phyloP scores from a whole-genome alignment of 495 filamentous ascomycete genomes.

The Parmelia sp. region DNA sequence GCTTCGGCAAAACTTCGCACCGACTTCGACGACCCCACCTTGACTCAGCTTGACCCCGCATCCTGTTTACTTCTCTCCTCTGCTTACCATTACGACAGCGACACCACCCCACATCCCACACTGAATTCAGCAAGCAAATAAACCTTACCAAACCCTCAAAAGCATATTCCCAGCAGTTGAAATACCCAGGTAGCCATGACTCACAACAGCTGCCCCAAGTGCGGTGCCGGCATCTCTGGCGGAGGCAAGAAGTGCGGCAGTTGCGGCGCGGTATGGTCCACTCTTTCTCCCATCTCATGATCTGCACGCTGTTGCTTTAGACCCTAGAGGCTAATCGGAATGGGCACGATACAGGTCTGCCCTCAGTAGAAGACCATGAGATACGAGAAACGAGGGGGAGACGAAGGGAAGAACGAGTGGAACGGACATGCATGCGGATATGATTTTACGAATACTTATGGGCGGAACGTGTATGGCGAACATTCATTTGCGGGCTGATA shows the following conservation, averaged over 20 bases:
- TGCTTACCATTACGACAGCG: too few species aligned
- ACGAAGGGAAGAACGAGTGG: not conserved
- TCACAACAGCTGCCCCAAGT: constrained; percentile 16
- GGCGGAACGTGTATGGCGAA: not conserved
- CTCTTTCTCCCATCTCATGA: not conserved
- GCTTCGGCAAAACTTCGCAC: too few species aligned
- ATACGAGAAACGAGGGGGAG: not conserved
- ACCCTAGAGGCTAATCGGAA: not conserved
- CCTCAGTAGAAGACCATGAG: not conserved
- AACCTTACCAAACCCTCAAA: too few species aligned
- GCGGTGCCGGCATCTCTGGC: constrained; percentile 8
- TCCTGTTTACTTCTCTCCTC: too few species aligned
- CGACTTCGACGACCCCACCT: too few species aligned
- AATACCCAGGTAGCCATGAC: not conserved
- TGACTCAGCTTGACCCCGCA: too few species aligned
- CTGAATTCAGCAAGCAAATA: too few species aligned
- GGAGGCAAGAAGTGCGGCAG: constrained; percentile 13
- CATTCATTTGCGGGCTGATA: not conserved
- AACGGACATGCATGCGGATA: not conserved
- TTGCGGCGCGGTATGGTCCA: constrained; percentile 6
- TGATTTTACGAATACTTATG: not conserved
- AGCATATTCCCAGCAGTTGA: too few species aligned
- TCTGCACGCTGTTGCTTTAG: not conserved
- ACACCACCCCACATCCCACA: too few species aligned
- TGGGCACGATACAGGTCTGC: not conserved